Conservation (phyloP, 1,284 basidiomycete species). For the Pseudozyma tsukubaensis region DNA sequence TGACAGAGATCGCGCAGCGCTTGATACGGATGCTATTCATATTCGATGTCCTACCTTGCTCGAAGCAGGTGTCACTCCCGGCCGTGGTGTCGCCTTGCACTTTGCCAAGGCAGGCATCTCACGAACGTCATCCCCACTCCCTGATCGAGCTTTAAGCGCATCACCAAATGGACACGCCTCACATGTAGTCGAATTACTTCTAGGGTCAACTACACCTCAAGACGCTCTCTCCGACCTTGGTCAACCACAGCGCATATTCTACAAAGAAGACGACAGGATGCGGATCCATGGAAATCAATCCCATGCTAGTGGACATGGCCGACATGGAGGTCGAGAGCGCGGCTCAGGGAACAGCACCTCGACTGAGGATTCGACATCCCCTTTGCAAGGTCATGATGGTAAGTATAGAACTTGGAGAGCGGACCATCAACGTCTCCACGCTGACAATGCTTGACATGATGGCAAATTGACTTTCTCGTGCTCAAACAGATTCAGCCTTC, state of each 20-base stretch:
- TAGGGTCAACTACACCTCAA: conserved; percentile 46
- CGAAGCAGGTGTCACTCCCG: conserved; percentile 27
- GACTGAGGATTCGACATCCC: conserved; percentile 16
- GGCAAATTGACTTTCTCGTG: background rate
- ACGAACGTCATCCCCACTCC: conserved; percentile 13
- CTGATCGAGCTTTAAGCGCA: background rate
- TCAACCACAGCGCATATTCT: conserved; percentile 45
- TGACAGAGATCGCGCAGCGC: conserved; percentile 40
- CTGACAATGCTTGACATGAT: no score
- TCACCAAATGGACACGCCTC: conserved; percentile 2
- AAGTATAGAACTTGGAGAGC: no score
- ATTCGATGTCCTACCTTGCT: conserved; percentile 25
- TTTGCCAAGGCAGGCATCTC: conserved; percentile 22
- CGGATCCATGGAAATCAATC: conserved; percentile 35
- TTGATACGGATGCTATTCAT: conserved; percentile 41
- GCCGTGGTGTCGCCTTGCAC: conserved; percentile 22
- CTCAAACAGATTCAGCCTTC: conserved; percentile 26
- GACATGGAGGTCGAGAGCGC: background rate
- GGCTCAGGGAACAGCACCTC: conserved; percentile 20
- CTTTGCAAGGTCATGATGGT: conserved; percentile 18
- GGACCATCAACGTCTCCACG: no score
- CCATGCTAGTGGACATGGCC: background rate
- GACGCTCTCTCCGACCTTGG: conserved; percentile 47
- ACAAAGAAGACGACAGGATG: conserved; percentile 53
- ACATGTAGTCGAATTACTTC: conserved; percentile 25